Base-by-base conservation (phyloP, 345 rosid genomes). In the Brassica juncea region DNA sequence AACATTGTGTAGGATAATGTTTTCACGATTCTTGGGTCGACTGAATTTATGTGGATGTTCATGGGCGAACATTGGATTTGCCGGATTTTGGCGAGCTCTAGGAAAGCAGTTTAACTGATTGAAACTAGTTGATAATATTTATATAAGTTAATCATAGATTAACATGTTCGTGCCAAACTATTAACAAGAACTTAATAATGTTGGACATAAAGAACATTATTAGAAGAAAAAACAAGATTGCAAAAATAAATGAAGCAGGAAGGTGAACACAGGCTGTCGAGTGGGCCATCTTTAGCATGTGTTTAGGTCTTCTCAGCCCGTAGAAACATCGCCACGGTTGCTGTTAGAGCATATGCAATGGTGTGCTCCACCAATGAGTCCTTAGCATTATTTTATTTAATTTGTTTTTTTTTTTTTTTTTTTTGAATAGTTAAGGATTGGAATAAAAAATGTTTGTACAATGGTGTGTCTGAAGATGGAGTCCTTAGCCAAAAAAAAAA, bases 311-410 rank as follows among this genome's bases (percentile, higher is more conserved):
- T 68, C 66, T n/a, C n/a, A n/a, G n/a, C n/a, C 73, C 81, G 67
- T 78, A 39, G 25, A 65, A 54, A 55, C 71, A 78, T 55, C 35
- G 72, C 76, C 76, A 78, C 81, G 77, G n/a, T n/a, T n/a, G n/a
- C n/a, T n/a, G n/a, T 27, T 25, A 25, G 27, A 25, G 27, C 27
- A 25, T 25, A 25, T 25, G 34, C 34, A 31, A 31, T 31, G 34
- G 34, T 31, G 34, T 4, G 34, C 34, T 31, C 34, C 34, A 31
- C 34, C 34, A 31, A 31, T 31, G 34, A 31, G 4, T 31, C 34
- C 6, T 31, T 31, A 31, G 6, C 34, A 31, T 31, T 31, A 31
- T 31, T 31, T 31, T 4, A 31, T 5, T 31, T 3, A 31, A n/a
- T 4, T 31, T 31, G 1, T 31, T 31, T n/a, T n/a, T n/a, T n/a